Evolutionary conservation across 768 basidiomycete species (phyloP).

Genomic region (Termitomyces sp.): DNA sequence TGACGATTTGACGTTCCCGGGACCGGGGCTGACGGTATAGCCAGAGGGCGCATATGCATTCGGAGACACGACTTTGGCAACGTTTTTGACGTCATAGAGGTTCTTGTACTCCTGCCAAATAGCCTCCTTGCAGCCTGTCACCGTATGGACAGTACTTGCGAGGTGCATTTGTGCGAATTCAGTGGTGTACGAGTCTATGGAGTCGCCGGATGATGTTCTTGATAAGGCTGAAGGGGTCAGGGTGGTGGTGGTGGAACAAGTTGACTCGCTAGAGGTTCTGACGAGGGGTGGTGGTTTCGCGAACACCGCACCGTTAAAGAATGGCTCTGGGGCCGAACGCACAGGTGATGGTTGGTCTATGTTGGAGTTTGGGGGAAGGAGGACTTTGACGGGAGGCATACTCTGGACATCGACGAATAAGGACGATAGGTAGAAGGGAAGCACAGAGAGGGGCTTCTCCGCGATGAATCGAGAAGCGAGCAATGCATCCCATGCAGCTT

Average conservation of each 20-base stretch:
- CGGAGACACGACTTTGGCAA: constrained; percentile 9
- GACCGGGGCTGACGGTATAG: constrained; percentile 1
- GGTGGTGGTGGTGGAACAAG: constrained; percentile 33
- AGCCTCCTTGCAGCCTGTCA: constrained; percentile 64
- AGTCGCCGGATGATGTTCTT: background rate
- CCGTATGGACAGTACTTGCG: constrained; percentile 50
- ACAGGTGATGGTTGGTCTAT: background rate
- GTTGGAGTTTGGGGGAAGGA: constrained; percentile 50
- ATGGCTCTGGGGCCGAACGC: constrained; percentile 1
- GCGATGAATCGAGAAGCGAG: constrained; percentile 39
- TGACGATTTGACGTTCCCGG: constrained; percentile 11
- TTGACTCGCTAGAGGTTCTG: background rate
- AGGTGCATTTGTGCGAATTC: constrained; percentile 64
- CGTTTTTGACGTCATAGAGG: constrained; percentile 32
- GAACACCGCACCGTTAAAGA: background rate
- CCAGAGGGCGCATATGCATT: background rate
- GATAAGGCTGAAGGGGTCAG: background rate
- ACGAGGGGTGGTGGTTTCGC: background rate
- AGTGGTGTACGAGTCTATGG: constrained; percentile 10
- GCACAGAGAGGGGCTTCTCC: constrained; percentile 48
- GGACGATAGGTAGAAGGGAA: constrained; percentile 65
- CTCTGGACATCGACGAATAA: constrained; percentile 49
- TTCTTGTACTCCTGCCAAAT: constrained; percentile 62
- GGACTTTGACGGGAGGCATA: constrained; percentile 44
- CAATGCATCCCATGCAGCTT: constrained; percentile 67